Conservation (phyloP, 2,329 filamentous ascomycete genomes). For the Penicillium olsonii region DNA sequence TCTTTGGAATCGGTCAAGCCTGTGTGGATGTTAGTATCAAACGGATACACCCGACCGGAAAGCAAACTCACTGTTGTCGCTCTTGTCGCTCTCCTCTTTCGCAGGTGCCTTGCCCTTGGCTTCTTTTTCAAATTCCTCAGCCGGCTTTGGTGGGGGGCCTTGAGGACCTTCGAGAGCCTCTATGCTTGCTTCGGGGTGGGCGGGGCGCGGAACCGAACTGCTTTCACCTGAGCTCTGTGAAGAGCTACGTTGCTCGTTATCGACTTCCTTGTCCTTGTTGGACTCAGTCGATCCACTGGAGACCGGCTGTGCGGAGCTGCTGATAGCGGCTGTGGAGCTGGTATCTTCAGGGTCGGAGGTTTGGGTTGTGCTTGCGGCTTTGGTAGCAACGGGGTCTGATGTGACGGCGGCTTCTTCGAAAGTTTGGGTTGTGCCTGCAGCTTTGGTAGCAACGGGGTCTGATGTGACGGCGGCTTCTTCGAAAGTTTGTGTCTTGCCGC, state of each 20-base stretch:
- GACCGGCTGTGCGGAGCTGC: neutral
- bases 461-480: neutral
- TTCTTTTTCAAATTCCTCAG: conserved; percentile 33
- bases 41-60: neutral
- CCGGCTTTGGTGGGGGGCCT: conserved; percentile 22
- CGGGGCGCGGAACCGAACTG: neutral
- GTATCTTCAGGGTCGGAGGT: neutral
- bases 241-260: conserved; percentile 20
- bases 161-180: conserved; percentile 35
- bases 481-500: conserved; percentile 2
- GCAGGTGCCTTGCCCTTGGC: conserved; percentile 20
- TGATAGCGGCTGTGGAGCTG: neutral
- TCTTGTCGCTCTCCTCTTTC: neutral
- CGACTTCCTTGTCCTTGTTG: neutral
- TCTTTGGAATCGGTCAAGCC: conserved; percentile 7
- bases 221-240: conserved; percentile 5
- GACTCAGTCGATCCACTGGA: neutral
- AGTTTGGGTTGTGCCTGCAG: neutral
- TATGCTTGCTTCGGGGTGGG: conserved; percentile 21
- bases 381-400: neutral
- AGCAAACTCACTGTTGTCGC: neutral
- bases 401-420: neutral
- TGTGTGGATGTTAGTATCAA: neutral
- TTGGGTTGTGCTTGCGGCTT: neutral
- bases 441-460: neutral